A percentile compares a stretch with the other conserved stretches of the same genome.
phyloP scores from a whole-genome alignment of 257 asterid genomes.

The Nicotiana noctiflora region DNA sequence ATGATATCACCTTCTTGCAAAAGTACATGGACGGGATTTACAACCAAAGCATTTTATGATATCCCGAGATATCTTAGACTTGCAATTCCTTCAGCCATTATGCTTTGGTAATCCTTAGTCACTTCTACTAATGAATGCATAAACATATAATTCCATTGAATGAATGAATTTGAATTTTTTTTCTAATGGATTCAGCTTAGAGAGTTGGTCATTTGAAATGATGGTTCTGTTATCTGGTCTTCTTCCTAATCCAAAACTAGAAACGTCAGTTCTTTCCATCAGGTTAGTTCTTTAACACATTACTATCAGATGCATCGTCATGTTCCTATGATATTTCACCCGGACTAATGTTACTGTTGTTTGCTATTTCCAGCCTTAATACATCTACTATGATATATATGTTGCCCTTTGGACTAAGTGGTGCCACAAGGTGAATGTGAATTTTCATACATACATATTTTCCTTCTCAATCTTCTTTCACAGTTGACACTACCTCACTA shows the following conservation, averaged over 20 bases:
- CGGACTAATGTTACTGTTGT: not conserved
- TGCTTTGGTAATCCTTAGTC: slow-evolving; percentile 40
- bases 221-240: slow-evolving; percentile 69
- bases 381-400: slow-evolving; percentile 50
- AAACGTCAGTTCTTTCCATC: slow-evolving; percentile 65
- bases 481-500: not conserved
- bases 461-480: not conserved
- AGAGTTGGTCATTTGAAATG: slow-evolving; percentile 66
- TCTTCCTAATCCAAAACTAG: slow-evolving; percentile 64
- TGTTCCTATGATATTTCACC: no score
- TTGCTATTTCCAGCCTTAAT: slow-evolving; percentile 35
- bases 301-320: no score
- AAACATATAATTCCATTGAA: no score
- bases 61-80: slow-evolving; percentile 44
- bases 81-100: slow-evolving; percentile 56
- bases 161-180: no score
- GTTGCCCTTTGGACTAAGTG: slow-evolving; percentile 68
- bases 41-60: slow-evolving; percentile 41
- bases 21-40: slow-evolving; percentile 50
- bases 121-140: no score
- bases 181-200: slow-evolving; percentile 32
- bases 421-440: slow-evolving; percentile 44
- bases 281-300: slow-evolving; percentile 18
- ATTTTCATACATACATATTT: not conserved
- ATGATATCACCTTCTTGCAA: slow-evolving; percentile 48